These are phyloP conservation scores for Stipa capillata DNA, from an alignment of 176 grass and related monocot species.

Conservation along the genomic window DNA sequence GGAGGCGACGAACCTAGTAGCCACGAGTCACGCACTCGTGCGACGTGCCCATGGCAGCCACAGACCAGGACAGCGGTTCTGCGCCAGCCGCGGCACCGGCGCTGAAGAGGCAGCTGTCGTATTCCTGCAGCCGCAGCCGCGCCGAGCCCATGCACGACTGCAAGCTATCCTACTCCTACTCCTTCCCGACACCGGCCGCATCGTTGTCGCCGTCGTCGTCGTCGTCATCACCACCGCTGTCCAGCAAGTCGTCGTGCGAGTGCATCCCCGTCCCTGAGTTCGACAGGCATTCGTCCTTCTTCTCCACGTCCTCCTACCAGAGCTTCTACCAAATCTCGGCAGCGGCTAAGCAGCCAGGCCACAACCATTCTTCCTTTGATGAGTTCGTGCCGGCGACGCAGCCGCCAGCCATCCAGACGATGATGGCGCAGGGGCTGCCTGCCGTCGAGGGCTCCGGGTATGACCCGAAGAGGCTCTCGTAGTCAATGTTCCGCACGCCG, in stretches of 20 bases:
- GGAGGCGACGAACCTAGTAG: not conserved
- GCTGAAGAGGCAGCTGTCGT: not conserved
- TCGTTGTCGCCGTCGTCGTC: conserved; percentile 3
- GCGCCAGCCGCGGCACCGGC: not conserved
- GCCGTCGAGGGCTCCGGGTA: not conserved
- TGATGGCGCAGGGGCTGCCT: not conserved
- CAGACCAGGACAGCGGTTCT: not conserved
- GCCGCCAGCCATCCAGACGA: conserved; percentile 18
- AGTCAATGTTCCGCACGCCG: conserved; percentile 23
- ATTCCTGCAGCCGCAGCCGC: not conserved
- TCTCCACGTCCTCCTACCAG: conserved; percentile 15
- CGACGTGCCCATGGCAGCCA: not conserved
- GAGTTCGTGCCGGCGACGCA: not conserved
- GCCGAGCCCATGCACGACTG: not conserved
- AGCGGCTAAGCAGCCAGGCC: not conserved
- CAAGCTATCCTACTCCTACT: not conserved
- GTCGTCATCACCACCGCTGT: not conserved
- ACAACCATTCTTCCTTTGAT: not conserved
- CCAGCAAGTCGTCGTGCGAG: conserved; percentile 17
- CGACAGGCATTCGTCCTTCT: not conserved
- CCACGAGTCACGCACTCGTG: not conserved
- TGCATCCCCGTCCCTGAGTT: conserved; percentile 12
- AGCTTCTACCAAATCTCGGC: conserved; percentile 26
- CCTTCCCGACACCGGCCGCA: not conserved
- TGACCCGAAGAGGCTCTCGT: conserved; percentile 25